Percentiles rank a stretch among this genome's conserved stretches.
Evolutionary conservation across 1,284 basidiomycete genomes (phyloP).

Genomic region (Waitea zeae): DNA sequence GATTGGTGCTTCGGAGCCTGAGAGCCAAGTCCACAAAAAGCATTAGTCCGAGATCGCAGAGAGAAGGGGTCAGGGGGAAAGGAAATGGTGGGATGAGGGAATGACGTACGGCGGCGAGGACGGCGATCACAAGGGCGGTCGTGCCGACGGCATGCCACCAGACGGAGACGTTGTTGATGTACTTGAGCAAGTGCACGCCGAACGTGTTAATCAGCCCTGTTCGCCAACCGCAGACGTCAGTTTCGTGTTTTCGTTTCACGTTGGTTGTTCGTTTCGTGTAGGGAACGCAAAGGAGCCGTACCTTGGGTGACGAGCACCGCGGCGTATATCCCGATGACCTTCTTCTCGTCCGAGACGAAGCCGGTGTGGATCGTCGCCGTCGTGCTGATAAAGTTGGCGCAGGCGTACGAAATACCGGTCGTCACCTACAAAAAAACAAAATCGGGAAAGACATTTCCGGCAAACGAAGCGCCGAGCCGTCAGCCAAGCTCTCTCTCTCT

Average conservation of each 20-base stretch:
- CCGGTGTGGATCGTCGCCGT: slow-evolving; percentile 35
- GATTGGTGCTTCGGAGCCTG: slow-evolving; percentile 43
- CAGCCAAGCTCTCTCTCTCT: no score
- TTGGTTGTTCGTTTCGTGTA: background rate
- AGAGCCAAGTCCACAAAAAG: no score
- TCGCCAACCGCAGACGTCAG: background rate
- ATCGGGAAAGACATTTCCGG: background rate
- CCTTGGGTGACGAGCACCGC: slow-evolving; percentile 49
- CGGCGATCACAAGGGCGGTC: slow-evolving; percentile 41
- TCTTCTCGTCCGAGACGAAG: slow-evolving; percentile 37
- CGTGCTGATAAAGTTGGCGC: slow-evolving; percentile 52
- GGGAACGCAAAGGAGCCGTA: slow-evolving; percentile 3
- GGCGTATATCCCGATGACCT: slow-evolving; percentile 55
- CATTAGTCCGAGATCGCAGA: no score
- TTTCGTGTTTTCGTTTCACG: no score
- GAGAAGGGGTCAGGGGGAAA: no score
- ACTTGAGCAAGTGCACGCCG: slow-evolving; percentile 42
- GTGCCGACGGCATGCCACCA: slow-evolving; percentile 62
- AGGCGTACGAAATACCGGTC: slow-evolving; percentile 31
- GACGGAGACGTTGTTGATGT: slow-evolving; percentile 55
- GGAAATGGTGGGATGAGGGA: no score
- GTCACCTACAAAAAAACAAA: background rate
- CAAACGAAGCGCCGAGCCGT: no score
- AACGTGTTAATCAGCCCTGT: slow-evolving; percentile 51
- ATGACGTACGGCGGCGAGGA: slow-evolving; percentile 52